A percentile compares a stretch with the other conserved stretches of the same genome.
These are phyloP conservation scores for Macrophomina tecta DNA, from an alignment of 2,329 filamentous ascomycete genomes.

Conservation along the genomic window DNA sequence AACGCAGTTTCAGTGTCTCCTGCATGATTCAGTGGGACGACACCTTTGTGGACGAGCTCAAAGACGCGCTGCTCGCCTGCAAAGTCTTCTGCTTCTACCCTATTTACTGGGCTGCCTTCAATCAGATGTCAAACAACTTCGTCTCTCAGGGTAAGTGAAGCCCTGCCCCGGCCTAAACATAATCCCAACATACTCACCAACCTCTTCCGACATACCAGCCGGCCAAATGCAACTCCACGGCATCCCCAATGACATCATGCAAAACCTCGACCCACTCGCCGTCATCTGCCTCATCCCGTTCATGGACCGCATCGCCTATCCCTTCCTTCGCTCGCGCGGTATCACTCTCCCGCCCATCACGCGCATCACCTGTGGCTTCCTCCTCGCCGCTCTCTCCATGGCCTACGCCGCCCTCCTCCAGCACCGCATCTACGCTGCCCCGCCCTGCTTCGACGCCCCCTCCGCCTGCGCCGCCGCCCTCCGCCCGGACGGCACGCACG, in stretches of 20 bases:
- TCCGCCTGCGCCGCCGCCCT: conserved; percentile 45
- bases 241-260: conserved; percentile 56
- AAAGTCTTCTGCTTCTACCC: conserved; percentile 67
- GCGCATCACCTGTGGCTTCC: conserved; percentile 59
- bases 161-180: background rate
- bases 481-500: conserved; percentile 36
- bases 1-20: conserved; percentile 34
- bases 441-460: conserved; percentile 59
- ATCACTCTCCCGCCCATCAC: conserved; percentile 57
- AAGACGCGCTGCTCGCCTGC: conserved; percentile 69
- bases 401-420: conserved; percentile 64
- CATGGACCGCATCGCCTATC: conserved; percentile 53
- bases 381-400: conserved; percentile 60
- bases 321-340: conserved; percentile 48
- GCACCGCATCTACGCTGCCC: conserved; percentile 59
- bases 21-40: conserved; percentile 66
- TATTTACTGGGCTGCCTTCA: conserved; percentile 54
- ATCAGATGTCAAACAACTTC: conserved; percentile 57
- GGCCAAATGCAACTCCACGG: conserved; percentile 54
- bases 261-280: conserved; percentile 54
- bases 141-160: conserved; percentile 49
- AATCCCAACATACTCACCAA: background rate
- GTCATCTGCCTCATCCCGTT: conserved; percentile 56
- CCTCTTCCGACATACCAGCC: conserved; percentile 34
- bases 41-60: conserved; percentile 74